Evolutionary conservation across 2,329 filamentous ascomycete genomes (phyloP), one percentile per base, ranked within the genome.

Genomic region (Metarhizium album): DNA sequence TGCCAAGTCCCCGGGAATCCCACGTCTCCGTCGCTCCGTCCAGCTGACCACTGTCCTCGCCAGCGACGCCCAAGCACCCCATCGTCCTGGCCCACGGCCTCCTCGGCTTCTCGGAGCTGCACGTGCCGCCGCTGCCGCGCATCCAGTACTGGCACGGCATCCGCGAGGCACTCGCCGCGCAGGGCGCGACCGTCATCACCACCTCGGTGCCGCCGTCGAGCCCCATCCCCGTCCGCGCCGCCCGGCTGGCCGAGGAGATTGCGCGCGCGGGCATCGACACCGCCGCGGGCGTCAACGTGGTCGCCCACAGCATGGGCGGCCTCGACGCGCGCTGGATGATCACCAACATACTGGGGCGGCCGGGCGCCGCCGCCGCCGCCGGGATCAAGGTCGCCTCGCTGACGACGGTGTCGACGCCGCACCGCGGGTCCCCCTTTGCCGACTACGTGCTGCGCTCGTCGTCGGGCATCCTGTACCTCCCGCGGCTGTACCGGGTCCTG

Each of bases 291-390:
- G 87, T 95, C 56, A 88, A 87, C 62, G 86, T 95, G 53, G 74
- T 90, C 20, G 80, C 80, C 40, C 86, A 90, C 67, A 79, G 74
- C 57, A 83, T 83, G 80, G 80, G 82, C 46, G 81, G 82, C 2
- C 70, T 85, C 3, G 82, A 84, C 61, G 76, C 80, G 9, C 72
- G 82, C 45, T 82, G 82, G 63, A 82, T 84, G 79, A 78, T 84
- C 49, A 78, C 79, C 22, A 70, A 71, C 47, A 68, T 83, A 13
- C 67, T 67, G 76, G 75, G 1, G 62, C 65, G 14, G 40, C 40
- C 31, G 20, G 27, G 27, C 27, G 7, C 27, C 27, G 7, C 18
- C 45, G 45, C 18, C 45, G 24, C 8, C 22, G 24, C 13, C 45
- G 22, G 20, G 40, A 67, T 79, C 20, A 61, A 67, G 18, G 74